Evolutionary conservation across 1,139 yeast species (phyloP), one percentile per base, ranked within the genome.

Genomic region (Nakaseomyces bracarensis): DNA sequence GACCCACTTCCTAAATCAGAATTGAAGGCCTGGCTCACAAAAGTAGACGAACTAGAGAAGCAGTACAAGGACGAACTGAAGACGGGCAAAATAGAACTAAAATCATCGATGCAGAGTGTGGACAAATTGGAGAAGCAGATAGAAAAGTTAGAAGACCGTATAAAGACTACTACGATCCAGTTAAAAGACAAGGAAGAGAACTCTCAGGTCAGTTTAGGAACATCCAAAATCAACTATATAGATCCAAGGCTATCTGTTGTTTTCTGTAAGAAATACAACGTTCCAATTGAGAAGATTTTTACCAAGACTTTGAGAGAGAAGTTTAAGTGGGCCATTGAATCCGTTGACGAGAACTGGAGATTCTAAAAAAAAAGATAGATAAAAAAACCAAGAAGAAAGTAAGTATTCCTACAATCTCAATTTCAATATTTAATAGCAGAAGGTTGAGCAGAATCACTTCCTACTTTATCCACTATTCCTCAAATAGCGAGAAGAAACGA

Each of bases 271-370:
- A 84, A 79, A 63, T 86, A 70, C 58, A 71, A 76, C 45, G 96
- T 91, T 19, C 97, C 97, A 9, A 82, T 91, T 46, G 97, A 89
- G 63, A 87, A 85, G 64, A 71, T 91, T 42, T 87, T 91, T 54
- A 82, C 96, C 19, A 87, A 86, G 65, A 83, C 97, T 0, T 69
- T 89, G 50, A 71, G 97, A 50, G 96, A 89, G 37, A 89, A 89
- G 67, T 89, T 89, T 66, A 81, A 77, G 43, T 89, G 98, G 98
- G 97, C 98, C 21, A 82, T 89, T 44, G 94, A 89, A 61, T 79
- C 91, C 40, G 89, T 80, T 3, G 96, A 83, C 58, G 86, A 77
- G 50, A 68, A 85, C 55, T 89, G 98, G 98, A 71, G 77, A 52
- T 87, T 87, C 57, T 86, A 61, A 52, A 16, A 28, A 13, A n/a